Evolutionary conservation across 2,329 filamentous ascomycete species (phyloP), one percentile per base, ranked within the genome.

Genomic region (Dactylellina sp.): DNA sequence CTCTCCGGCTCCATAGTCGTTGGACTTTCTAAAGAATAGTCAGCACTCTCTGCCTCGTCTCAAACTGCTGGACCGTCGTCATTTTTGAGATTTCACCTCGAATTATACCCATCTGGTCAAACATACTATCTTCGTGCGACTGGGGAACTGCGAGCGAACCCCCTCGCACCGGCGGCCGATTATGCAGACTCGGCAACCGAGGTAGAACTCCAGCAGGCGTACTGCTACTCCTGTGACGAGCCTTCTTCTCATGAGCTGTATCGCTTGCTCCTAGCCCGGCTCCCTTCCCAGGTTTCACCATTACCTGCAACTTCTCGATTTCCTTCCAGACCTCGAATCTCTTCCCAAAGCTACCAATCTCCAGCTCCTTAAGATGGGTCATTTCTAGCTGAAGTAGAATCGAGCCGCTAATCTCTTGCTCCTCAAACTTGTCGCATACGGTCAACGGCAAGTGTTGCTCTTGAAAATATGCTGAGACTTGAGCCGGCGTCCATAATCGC

Each of bases 371-470:
- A 24, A 79, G 68, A 46, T 79, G 77, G 2, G 76, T 47, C 77
- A 79, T 78, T 46, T 79, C 77, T 20, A 79, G 63, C 44, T 79
- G 76, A 59, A 99, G 83, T 40, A 99, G 83, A 2, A 98, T 94
- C 78, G 98, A 93, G 53, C 95, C 95, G 1, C 91, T 89, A 68
- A 99, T 98, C 81, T 99, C 95, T 81, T 99, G 94, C 79, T 98
- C 93, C 77, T 90, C 86, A 79, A 99, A 99, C 1, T 98, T 91
- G 76, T 96, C 90, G 80, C 95, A 99, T 78, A 98, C 94, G 77
- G 89, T 89, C 78, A 89, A 88, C 80, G 98, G 94, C 6, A 98
- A 90, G 5, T 93, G 93, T 2, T 88, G 84, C 1, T 91, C 90
- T 77, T 95, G 93, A 42, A 99, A 84, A 80, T 96, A 94, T 78